A percentile compares a stretch with the other conserved stretches of the same genome.
These are phyloP conservation scores for Aureobasidium sp. DNA, from an alignment of 2,329 filamentous ascomycete species.

Conservation along the genomic window DNA sequence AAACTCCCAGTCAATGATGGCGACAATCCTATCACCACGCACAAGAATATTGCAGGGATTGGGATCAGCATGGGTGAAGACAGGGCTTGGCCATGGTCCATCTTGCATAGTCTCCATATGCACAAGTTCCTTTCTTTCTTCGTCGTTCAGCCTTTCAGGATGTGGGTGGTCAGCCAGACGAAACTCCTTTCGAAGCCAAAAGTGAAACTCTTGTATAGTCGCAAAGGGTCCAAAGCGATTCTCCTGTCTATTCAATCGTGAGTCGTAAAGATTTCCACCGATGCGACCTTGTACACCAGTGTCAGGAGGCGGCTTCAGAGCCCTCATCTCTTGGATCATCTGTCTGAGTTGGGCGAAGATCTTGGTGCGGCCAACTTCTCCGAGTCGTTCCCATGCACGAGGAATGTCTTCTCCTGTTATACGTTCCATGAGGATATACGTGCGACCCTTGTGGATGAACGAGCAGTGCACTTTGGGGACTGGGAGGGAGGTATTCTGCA, in stretches of 20 bases:
- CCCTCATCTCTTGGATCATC: neutral
- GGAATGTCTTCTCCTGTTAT: conserved; percentile 10
- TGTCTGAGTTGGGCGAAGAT: neutral
- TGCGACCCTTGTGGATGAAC: conserved; percentile 32
- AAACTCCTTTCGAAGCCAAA: neutral
- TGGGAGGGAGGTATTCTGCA: conserved; percentile 36
- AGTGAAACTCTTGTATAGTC: neutral
- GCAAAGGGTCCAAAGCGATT: neutral
- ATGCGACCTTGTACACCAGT: neutral
- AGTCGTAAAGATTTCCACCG: neutral
- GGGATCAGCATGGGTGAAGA: conserved; percentile 47
- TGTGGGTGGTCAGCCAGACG: neutral
- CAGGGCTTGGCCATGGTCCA: conserved; percentile 14
- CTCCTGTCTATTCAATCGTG: neutral
- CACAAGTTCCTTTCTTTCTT: neutral
- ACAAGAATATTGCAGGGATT: conserved; percentile 39
- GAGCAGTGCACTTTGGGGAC: conserved; percentile 39
- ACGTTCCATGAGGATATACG: conserved; percentile 40
- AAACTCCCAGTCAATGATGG: conserved; percentile 42
- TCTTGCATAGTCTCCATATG: neutral
- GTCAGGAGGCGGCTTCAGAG: neutral
- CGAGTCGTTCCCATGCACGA: neutral
- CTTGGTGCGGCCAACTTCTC: neutral
- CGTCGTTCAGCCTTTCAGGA: neutral
- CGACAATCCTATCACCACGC: conserved; percentile 34